Conservation (phyloP, 2,329 filamentous ascomycete genomes). For the Leptographium wingfieldii region DNA sequence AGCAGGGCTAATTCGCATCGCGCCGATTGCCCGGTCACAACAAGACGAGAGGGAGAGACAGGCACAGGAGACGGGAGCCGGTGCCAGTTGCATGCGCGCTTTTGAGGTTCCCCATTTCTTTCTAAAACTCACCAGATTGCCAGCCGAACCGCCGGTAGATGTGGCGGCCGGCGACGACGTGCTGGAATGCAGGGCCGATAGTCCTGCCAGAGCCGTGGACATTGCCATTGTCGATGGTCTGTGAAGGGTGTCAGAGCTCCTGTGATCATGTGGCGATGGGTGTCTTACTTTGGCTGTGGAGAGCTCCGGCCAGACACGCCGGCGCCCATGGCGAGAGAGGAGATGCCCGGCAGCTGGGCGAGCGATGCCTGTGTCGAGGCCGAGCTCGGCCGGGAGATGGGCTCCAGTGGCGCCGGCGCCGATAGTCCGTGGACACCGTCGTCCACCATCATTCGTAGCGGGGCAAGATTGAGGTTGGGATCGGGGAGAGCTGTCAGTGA, state of each 20-base stretch:
- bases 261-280: not conserved
- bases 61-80: not conserved
- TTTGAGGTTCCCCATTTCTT: not conserved
- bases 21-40: not conserved
- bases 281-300: constrained; percentile 33
- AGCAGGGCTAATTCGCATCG: not conserved
- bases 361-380: constrained; percentile 33
- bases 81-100: not conserved
- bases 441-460: constrained; percentile 14
- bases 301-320: constrained; percentile 23
- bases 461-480: constrained; percentile 1
- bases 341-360: constrained; percentile 33
- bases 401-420: constrained; percentile 26
- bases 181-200: not conserved
- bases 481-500: not conserved
- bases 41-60: not conserved
- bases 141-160: not conserved
- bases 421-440: constrained; percentile 29
- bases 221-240: not conserved
- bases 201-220: not conserved
- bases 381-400: constrained; percentile 36
- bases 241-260: not conserved
- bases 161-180: not conserved
- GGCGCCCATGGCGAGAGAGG: constrained; percentile 29
- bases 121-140: constrained; percentile 1